These are phyloP conservation scores for Tagetes erecta DNA, from an alignment of 129 eudicot species.

Conservation along the genomic window DNA sequence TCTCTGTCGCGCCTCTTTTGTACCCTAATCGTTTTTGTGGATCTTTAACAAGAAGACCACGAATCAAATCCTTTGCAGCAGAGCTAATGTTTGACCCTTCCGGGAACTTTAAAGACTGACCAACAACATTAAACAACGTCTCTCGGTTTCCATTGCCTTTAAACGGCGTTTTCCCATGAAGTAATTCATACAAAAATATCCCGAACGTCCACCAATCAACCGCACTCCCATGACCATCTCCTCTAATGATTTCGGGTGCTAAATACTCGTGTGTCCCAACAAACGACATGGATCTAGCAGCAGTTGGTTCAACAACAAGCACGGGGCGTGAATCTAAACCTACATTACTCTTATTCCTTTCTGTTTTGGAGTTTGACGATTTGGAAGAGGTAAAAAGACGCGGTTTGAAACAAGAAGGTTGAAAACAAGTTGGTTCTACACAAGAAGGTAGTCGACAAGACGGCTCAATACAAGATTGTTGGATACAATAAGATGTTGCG, in stretches of 20 bases:
- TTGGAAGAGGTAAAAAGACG: slow-evolving; percentile 74
- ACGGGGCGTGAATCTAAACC: slow-evolving; percentile 63
- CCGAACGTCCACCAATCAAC: slow-evolving; percentile 99
- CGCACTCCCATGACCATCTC: slow-evolving; percentile 96
- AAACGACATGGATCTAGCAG: slow-evolving; percentile 94
- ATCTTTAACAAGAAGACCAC: slow-evolving; percentile 76
- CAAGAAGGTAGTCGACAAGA: slow-evolving; percentile 75
- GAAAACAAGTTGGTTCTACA: slow-evolving; percentile 76
- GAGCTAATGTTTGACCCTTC: slow-evolving; percentile 71
- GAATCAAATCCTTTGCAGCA: slow-evolving; percentile 90
- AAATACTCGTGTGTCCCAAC: slow-evolving; percentile 94
- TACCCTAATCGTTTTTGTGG: slow-evolving; percentile 87
- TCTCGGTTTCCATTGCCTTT: slow-evolving; percentile 92
- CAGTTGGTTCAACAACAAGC: slow-evolving; percentile 82
- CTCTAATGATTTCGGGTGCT: slow-evolving; percentile 93
- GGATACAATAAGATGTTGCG: slow-evolving; percentile 66
- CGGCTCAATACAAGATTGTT: slow-evolving; percentile 82
- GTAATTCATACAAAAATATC: slow-evolving; percentile 77
- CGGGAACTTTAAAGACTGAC: slow-evolving; percentile 80
- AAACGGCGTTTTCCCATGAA: slow-evolving; percentile 88
- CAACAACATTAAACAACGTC: slow-evolving; percentile 88
- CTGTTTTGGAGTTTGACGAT: slow-evolving; percentile 42
- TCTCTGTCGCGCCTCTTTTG: slow-evolving; percentile 94
- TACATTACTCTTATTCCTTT: slow-evolving; percentile 22
- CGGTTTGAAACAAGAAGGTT: slow-evolving; percentile 87